These are phyloP conservation scores for Talaromyces sp. DNA, from an alignment of 2,329 filamentous ascomycete genomes.

Conservation along the genomic window DNA sequence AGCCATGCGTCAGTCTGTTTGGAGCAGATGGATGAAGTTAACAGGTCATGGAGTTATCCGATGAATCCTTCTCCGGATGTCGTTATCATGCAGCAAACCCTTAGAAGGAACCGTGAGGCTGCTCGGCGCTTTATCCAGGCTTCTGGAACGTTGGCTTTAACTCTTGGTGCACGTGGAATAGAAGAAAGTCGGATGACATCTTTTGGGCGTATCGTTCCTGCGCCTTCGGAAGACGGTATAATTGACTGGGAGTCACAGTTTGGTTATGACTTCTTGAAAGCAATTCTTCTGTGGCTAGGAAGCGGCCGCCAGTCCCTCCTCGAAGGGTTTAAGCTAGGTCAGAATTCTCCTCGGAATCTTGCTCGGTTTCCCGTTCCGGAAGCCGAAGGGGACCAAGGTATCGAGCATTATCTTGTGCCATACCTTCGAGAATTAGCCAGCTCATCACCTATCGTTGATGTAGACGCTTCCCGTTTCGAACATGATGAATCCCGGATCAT, in stretches of 20 bases:
- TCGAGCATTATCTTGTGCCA: slow-evolving; percentile 54
- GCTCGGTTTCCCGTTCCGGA: slow-evolving; percentile 50
- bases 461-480: slow-evolving; percentile 56
- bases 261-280: slow-evolving; percentile 60
- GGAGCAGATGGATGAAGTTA: slow-evolving; percentile 53
- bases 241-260: slow-evolving; percentile 48
- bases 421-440: slow-evolving; percentile 54
- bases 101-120: slow-evolving; percentile 53
- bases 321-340: slow-evolving; percentile 51
- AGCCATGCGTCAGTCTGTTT: slow-evolving; percentile 46
- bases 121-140: slow-evolving; percentile 59
- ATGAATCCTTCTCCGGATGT: slow-evolving; percentile 51
- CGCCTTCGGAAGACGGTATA: slow-evolving; percentile 39
- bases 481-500: slow-evolving; percentile 49
- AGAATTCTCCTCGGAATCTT: slow-evolving; percentile 36
- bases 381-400: slow-evolving; percentile 47
- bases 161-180: slow-evolving; percentile 49
- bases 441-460: slow-evolving; percentile 48
- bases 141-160: slow-evolving; percentile 52
- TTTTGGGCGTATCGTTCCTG: slow-evolving; percentile 48
- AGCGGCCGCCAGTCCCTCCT: slow-evolving; percentile 53
- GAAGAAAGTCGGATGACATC: slow-evolving; percentile 34
- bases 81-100: slow-evolving; percentile 51
- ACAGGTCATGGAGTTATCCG: slow-evolving; percentile 55
- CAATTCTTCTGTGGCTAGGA: slow-evolving; percentile 58